Evolutionary conservation across 768 basidiomycete species (phyloP), one percentile per base, ranked within the genome.

Genomic region (Leccinum broughii): DNA sequence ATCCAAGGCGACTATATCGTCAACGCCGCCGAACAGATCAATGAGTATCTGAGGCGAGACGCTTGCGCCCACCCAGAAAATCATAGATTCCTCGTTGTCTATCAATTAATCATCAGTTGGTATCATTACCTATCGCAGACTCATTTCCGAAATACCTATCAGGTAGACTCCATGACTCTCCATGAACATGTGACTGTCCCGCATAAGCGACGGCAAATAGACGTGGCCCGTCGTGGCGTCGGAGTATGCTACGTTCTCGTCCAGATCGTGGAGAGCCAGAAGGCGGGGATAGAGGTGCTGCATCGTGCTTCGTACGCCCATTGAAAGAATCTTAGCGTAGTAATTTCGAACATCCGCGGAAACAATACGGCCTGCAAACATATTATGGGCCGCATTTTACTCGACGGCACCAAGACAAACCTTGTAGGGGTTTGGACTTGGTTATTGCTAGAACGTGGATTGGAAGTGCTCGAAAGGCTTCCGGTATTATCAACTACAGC

Each of bases 391-490:
- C 35, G 34, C 48, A 41, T 41, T 44, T 34, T 57, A 30, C 59
- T 50, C 48, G 50, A 55, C 37, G 6, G 20, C 32, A 55, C 35
- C 10, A 54, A 57, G 57, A 58, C 64, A 59, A 69, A 87, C 96
- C 93, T 87, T 97, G 95, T n/a, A 99, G 76, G 20, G 94, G 88
- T 72, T 97, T 96, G 55, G 84, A 84, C 77, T 99, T 99, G 51
- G 90, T 80, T 35, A 98, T 83, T 11, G 87, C 87, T 3, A 98
- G 79, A 3, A 84, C 83, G 70, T 88, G 95, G 17, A 93, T 79
- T 0, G 95, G 93, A 48, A 98, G 81, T 1, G 89, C 82, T 68
- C 89, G 88, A 80, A 94, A 95, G 0, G 90, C 88, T 75, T 98
- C 97, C 6, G 97, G 97, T 26, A 99, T 85, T 62, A 99, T 90